Percentiles rank a stretch among this genome's conserved stretches.
These are phyloP conservation scores for Fomitiporia mediterranea DNA, from an alignment of 1,284 basidiomycete species.

Conservation along the genomic window DNA sequence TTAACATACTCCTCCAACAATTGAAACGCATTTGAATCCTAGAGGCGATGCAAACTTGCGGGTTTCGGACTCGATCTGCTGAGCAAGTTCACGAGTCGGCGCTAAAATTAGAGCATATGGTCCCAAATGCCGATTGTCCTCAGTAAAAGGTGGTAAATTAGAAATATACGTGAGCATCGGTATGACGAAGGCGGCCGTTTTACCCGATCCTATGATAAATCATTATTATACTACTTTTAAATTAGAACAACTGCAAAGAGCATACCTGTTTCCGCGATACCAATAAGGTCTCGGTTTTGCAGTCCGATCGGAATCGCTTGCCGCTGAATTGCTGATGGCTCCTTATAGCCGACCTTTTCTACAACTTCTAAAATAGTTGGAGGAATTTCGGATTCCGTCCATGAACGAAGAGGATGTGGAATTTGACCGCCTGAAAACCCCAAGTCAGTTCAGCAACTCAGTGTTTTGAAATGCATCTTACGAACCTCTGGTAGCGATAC, in stretches of 20 bases:
- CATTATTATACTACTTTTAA: conserved; percentile 11
- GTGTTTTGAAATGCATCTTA: conserved; percentile 11
- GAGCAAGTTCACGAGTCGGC: conserved; percentile 95
- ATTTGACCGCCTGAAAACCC: conserved; percentile 74
- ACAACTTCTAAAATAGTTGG: conserved; percentile 76
- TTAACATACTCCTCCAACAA: conserved; percentile 86
- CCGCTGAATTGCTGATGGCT: conserved; percentile 94
- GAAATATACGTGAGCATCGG: conserved; percentile 96
- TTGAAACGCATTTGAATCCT: conserved; percentile 91
- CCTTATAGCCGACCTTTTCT: conserved; percentile 91
- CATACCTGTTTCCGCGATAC: conserved; percentile 93
- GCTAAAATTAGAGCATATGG: conserved; percentile 93
- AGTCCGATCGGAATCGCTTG: conserved; percentile 98
- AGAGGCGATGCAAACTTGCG: conserved; percentile 86
- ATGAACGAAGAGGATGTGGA: conserved; percentile 87
- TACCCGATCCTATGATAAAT: conserved; percentile 77
- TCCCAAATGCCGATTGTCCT: conserved; percentile 89
- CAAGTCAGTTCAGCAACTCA: not conserved
- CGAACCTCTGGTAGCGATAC: conserved; percentile 83
- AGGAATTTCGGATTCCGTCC: conserved; percentile 88
- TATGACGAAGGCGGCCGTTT: conserved; percentile 99
- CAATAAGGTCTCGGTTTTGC: conserved; percentile 94
- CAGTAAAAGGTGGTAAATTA: conserved; percentile 77
- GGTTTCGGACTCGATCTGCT: conserved; percentile 94
- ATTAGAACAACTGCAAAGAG: conserved; percentile 12